Percentiles rank a stretch among this genome's conserved stretches.
These are phyloP conservation scores for Hyphochytrium catenoides DNA, from an alignment of 352 stramenopile species.

Conservation along the genomic window DNA sequence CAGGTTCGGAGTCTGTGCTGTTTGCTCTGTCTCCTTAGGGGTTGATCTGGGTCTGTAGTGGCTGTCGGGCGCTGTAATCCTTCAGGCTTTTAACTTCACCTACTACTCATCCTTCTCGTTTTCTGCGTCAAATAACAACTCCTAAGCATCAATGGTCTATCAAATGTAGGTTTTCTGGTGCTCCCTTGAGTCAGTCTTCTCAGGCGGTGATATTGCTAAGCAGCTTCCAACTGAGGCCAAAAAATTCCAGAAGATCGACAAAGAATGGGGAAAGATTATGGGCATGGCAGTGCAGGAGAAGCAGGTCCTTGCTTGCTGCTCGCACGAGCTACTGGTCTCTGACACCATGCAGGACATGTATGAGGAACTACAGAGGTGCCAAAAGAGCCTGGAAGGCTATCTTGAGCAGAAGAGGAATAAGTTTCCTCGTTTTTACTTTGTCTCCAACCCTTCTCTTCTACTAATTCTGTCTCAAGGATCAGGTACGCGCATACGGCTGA, in stretches of 20 bases:
- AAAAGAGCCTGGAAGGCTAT: conserved; percentile 94
- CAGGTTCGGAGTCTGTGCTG: too few relatives aligned
- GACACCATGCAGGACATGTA: conserved; percentile 92
- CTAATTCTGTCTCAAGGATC: conserved; percentile 90
- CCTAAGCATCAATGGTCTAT: too few relatives aligned
- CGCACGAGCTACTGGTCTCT: conserved; percentile 88
- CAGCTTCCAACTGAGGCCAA: conserved; percentile 95
- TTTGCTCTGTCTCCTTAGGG: too few relatives aligned
- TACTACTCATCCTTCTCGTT: too few relatives aligned
- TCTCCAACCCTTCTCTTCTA: conserved; percentile 87
- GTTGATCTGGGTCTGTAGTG: too few relatives aligned
- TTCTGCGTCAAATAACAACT: too few relatives aligned
- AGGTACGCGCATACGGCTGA: too few relatives aligned
- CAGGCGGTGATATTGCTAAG: conserved; percentile 93
- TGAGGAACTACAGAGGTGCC: conserved; percentile 89
- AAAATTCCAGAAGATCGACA: conserved; percentile 93
- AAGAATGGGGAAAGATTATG: conserved; percentile 97
- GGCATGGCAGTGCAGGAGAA: conserved; percentile 65
- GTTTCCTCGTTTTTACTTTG: conserved; percentile 97
- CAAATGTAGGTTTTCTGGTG: conserved; percentile 85
- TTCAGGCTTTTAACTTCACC: too few relatives aligned
- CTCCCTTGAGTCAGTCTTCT: conserved; percentile 95
- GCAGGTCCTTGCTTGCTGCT: conserved; percentile 75
- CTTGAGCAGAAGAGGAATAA: conserved; percentile 95
- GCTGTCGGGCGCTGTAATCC: too few relatives aligned